Conservation (phyloP, 768 basidiomycete species). For the Pisolithus marmoratus region DNA sequence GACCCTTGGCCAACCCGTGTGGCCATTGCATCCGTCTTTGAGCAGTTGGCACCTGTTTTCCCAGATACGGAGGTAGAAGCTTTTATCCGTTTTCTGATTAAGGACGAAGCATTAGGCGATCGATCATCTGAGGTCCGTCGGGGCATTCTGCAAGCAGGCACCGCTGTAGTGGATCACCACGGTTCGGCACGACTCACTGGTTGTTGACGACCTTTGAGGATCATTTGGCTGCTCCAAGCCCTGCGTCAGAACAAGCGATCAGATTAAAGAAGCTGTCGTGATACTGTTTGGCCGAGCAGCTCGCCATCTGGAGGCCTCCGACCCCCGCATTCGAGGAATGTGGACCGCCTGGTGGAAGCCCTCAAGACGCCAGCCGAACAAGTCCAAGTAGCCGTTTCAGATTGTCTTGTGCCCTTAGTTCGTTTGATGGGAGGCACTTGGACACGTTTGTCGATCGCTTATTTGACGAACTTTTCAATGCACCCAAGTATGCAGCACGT, state of each 20-base stretch:
- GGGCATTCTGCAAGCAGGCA: slow-evolving; percentile 84
- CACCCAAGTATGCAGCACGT: slow-evolving; percentile 85
- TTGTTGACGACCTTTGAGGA: slow-evolving; percentile 81
- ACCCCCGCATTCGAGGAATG: slow-evolving; percentile 76
- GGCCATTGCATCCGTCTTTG: slow-evolving; percentile 66
- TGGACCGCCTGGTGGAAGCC: slow-evolving; percentile 82
- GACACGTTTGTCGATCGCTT: slow-evolving; percentile 67
- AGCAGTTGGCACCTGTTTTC: slow-evolving; percentile 61
- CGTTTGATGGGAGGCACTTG: slow-evolving; percentile 49
- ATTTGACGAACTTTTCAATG: slow-evolving; percentile 69
- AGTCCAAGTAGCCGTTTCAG: slow-evolving; percentile 94
- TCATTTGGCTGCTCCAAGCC: slow-evolving; percentile 50
- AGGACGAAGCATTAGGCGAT: slow-evolving; percentile 86
- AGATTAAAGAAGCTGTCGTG: slow-evolving; percentile 91
- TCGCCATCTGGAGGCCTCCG: slow-evolving; percentile 73
- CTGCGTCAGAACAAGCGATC: slow-evolving; percentile 73
- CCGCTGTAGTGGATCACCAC: slow-evolving; percentile 74
- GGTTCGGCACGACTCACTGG: slow-evolving; percentile 64
- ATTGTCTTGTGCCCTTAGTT: slow-evolving; percentile 88
- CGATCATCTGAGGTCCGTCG: slow-evolving; percentile 72
- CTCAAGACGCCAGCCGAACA: slow-evolving; percentile 93
- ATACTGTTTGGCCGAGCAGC: slow-evolving; percentile 93
- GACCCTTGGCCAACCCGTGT: slow-evolving; percentile 88
- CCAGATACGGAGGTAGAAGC: slow-evolving; percentile 51
- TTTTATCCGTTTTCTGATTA: slow-evolving; percentile 83